Evolutionary conservation across 768 basidiomycete genomes (phyloP).

Genomic region (Trametes coccinea): DNA sequence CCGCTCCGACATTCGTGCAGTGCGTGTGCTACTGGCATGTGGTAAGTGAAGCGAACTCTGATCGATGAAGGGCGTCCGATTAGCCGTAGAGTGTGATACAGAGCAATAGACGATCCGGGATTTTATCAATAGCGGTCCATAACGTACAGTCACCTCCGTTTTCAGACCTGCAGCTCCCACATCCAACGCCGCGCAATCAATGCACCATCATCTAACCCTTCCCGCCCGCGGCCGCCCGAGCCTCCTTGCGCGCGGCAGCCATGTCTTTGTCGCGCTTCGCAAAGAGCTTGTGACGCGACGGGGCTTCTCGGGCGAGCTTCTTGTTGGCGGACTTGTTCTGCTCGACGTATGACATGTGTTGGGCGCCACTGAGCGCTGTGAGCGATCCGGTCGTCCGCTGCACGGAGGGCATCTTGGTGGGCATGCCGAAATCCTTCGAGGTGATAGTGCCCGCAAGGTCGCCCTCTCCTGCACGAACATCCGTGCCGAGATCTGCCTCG

Average conservation of each 20-base stretch:
- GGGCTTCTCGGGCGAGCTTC: slow-evolving; percentile 58
- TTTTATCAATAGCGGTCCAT: no score
- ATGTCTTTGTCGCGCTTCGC: slow-evolving; percentile 80
- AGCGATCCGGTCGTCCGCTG: slow-evolving; percentile 83
- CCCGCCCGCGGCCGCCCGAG: slow-evolving; percentile 29
- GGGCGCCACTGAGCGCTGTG: slow-evolving; percentile 81
- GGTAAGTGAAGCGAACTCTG: no score
- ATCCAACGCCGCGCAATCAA: background rate
- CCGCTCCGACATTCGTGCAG: no score
- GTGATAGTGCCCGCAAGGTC: slow-evolving; percentile 86
- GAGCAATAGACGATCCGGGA: background rate
- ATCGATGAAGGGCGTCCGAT: no score
- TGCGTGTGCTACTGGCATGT: no score
- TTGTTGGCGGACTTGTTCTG: slow-evolving; percentile 91
- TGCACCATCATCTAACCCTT: background rate
- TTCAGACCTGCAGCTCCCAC: background rate
- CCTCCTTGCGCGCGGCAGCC: slow-evolving; percentile 52
- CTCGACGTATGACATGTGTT: slow-evolving; percentile 92
- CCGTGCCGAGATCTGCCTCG: slow-evolving; percentile 84
- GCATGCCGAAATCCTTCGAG: slow-evolving; percentile 79
- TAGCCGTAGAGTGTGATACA: background rate
- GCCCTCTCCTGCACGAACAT: slow-evolving; percentile 80
- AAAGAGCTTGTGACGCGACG: slow-evolving; percentile 74
- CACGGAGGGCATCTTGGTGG: slow-evolving; percentile 62
- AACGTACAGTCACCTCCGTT: no score